phyloP scores from a whole-genome alignment of 106 monocot species.

The Gastrodia elata region DNA sequence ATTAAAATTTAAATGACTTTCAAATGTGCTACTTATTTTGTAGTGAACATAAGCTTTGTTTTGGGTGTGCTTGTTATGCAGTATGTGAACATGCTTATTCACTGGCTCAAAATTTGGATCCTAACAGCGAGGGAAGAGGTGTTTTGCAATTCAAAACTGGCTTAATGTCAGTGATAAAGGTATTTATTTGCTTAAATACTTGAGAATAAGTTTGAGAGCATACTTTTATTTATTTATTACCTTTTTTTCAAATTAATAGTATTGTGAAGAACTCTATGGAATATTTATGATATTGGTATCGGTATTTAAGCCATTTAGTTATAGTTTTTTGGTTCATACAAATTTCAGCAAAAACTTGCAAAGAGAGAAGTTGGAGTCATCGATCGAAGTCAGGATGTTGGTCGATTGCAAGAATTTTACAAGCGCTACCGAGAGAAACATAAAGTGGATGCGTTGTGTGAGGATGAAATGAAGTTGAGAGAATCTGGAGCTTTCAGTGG shows the following conservation, averaged over 20 bases:
- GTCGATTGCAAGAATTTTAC: constrained; percentile 84
- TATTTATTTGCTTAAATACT: constrained; percentile 11
- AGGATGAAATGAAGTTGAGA: constrained; percentile 84
- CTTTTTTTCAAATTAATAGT: background rate
- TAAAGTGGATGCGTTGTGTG: constrained; percentile 70
- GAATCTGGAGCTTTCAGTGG: constrained; percentile 84
- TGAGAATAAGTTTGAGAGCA: background rate
- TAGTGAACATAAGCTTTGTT: background rate
- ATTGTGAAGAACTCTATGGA: background rate
- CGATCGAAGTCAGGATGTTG: constrained; percentile 75
- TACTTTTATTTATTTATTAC: background rate
- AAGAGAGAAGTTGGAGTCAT: constrained; percentile 70
- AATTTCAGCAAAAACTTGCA: constrained; percentile 82
- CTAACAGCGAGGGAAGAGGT: constrained; percentile 87
- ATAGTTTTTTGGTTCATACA: background rate
- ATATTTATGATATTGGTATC: background rate
- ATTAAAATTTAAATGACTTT: background rate
- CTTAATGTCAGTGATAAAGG: constrained; percentile 79
- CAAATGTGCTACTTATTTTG: background rate
- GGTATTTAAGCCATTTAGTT: background rate
- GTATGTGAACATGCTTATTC: constrained; percentile 94
- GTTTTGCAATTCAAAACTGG: constrained; percentile 93
- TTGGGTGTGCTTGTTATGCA: constrained; percentile 17
- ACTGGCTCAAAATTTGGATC: constrained; percentile 80
- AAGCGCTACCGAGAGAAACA: constrained; percentile 71